phyloP scores from a whole-genome alignment of 2,329 filamentous ascomycete species.

The Cercospora beticola region DNA sequence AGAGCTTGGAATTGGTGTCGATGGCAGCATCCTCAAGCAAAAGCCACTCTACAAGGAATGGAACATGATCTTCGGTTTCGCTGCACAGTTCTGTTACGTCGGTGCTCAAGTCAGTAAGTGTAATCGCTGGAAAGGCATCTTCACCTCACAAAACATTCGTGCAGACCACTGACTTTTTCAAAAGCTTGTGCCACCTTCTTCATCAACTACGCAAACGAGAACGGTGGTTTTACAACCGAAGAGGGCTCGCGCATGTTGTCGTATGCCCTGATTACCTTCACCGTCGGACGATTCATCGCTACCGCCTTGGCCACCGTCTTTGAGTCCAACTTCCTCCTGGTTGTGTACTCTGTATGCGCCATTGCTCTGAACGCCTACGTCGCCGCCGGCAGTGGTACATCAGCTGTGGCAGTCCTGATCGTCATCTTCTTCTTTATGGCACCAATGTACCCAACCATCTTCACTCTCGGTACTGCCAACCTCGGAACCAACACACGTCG shows the following conservation, averaged over 20 bases:
- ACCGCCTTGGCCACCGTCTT: slow-evolving; percentile 38
- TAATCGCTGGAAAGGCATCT: no score
- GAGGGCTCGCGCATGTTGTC: slow-evolving; percentile 41
- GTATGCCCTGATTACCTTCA: slow-evolving; percentile 43
- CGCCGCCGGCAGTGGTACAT: slow-evolving; percentile 34
- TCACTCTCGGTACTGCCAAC: slow-evolving; percentile 44
- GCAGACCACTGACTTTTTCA: no score
- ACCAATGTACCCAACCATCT: slow-evolving; percentile 43
- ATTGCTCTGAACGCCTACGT: slow-evolving; percentile 40
- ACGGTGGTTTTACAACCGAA: slow-evolving; percentile 32
- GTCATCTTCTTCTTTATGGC: slow-evolving; percentile 42
- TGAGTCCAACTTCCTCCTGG: slow-evolving; percentile 41
- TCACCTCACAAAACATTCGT: no score
- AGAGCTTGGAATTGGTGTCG: slow-evolving; percentile 33
- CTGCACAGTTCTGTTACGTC: slow-evolving; percentile 42
- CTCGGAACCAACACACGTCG: slow-evolving; percentile 42
- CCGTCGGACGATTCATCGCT: slow-evolving; percentile 44
- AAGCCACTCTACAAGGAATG: slow-evolving; percentile 43
- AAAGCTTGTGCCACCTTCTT: slow-evolving; percentile 35
- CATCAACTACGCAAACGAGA: slow-evolving; percentile 44
- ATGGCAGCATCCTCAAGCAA: slow-evolving; percentile 35
- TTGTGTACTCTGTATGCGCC: slow-evolving; percentile 36
- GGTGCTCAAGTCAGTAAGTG: slow-evolving; percentile 37
- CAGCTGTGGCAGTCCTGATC: slow-evolving; percentile 39
- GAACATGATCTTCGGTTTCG: slow-evolving; percentile 43